Evolutionary conservation across 768 basidiomycete genomes (phyloP).

Genomic region (Kondoa subrosea): DNA sequence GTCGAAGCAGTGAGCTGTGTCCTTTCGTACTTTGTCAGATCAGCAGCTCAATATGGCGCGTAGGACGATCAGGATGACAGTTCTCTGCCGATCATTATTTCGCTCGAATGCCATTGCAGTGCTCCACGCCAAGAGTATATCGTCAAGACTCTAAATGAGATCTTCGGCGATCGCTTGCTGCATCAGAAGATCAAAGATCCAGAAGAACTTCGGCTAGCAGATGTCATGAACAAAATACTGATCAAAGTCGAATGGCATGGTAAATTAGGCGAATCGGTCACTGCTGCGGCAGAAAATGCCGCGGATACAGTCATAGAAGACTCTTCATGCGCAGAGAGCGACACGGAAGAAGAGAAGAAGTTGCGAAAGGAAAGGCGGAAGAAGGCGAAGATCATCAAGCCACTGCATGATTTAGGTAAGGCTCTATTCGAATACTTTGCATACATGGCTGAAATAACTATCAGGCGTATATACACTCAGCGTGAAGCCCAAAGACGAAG

Average conservation of each 20-base stretch:
- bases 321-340: not conserved
- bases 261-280: not conserved
- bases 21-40: too few species aligned
- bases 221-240: not conserved
- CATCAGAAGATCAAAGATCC: not conserved
- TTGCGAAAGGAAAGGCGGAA: not conserved
- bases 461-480: not conserved
- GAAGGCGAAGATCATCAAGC: not conserved
- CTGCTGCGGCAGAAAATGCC: not conserved
- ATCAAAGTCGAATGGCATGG: not conserved
- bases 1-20: too few species aligned
- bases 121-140: not conserved
- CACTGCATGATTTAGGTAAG: not conserved
- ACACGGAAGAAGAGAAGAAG: not conserved
- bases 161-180: conserved; percentile 3
- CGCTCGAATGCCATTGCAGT: conserved; percentile 4
- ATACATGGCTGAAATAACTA: not conserved
- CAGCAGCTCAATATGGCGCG: too few species aligned
- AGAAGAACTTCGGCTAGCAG: not conserved
- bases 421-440: not conserved
- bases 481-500: not conserved
- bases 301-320: not conserved
- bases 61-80: not conserved
- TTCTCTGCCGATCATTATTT: conserved; percentile 2
- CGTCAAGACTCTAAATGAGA: conserved; percentile 7